Evolutionary conservation across 1,284 basidiomycete genomes (phyloP), one percentile per base, ranked within the genome.

Genomic region (Tylopilus orsonianus): DNA sequence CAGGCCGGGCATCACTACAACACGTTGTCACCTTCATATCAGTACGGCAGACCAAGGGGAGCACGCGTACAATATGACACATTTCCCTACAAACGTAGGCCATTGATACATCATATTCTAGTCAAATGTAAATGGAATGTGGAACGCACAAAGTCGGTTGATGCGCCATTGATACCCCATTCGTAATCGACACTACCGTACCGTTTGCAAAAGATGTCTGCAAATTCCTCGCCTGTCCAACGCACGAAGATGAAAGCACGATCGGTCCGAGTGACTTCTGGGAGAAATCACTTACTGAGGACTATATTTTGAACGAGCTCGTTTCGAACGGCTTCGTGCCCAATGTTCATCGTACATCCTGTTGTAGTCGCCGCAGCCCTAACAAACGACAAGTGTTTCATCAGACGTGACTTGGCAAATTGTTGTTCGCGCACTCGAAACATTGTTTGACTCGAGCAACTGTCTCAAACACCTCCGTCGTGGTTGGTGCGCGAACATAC

Each of bases 401-500:
- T 46, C 37, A 41, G 29, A 43, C 1, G 1, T 24, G 18, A 35
- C 27, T 23, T 9, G 1, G 20, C 16, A 14, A 42, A 39, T n/a
- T n/a, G n/a, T n/a, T n/a, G n/a, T 18, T 33, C 2, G 63, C 79
- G 46, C 55, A 89, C 85, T 89, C 77, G 62, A 93, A 88, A 64
- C 89, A 91, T 12, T 74, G 75, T 16, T 74, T 67, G 12, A 91
- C 83, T 29, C 85, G 75, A 39, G 75, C 71, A 8, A 77, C 67
- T 0, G 83, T 78, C n/a, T 68, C 73, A 40, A 79, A 66, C 37
- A 81, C 71, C 55, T 85, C 85, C 5, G 71, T 70, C 48, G 77
- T 75, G 2, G 80, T 83, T n/a, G 83, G 85, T 0, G 85, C 83
- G 9, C 90, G 81, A 5, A 90, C 76, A 55, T 80, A 80, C 71